A percentile compares a stretch with the other conserved stretches of the same genome.
Conservation (phyloP, 768 basidiomycete species). For the Boletus subparvulus region DNA sequence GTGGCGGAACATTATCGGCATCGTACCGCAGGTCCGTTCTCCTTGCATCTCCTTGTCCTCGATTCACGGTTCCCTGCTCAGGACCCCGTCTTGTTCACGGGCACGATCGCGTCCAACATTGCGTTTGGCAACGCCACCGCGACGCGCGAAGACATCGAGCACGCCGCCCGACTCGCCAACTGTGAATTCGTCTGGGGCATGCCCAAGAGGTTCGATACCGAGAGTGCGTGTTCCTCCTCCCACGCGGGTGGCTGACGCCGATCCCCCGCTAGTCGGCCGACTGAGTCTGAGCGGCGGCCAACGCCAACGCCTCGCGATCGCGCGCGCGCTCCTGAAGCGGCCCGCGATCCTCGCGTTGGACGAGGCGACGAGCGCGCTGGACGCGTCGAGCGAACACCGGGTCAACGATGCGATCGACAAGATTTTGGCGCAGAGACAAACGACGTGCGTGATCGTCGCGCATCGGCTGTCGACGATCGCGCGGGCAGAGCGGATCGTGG, state of each 20-base stretch:
- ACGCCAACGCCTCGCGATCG: conserved; percentile 78
- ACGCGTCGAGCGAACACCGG: conserved; percentile 84
- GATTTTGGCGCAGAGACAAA: conserved; percentile 74
- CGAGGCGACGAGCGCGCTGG: conserved; percentile 86
- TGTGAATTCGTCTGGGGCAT: conserved; percentile 96
- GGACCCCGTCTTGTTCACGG: conserved; percentile 88
- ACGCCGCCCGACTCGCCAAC: conserved; percentile 87
- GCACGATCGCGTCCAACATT: conserved; percentile 94
- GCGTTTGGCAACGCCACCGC: conserved; percentile 79
- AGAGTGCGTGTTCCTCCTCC: conserved; percentile 41
- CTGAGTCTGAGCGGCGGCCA: conserved; percentile 59
- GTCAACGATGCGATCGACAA: conserved; percentile 88
- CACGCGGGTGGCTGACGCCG: too few relatives aligned
- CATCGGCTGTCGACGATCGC: conserved; percentile 90
- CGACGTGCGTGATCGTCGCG: conserved; percentile 87
- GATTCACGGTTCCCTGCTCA: background rate
- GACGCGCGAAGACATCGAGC: conserved; percentile 80
- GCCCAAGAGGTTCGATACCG: conserved; percentile 91
- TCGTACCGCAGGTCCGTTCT: conserved; percentile 76
- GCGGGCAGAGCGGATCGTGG: conserved; percentile 84
- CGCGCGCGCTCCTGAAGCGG: conserved; percentile 84
- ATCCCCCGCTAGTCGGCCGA: conserved; percentile 21
- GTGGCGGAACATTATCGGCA: conserved; percentile 86
- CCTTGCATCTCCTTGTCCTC: too few relatives aligned
- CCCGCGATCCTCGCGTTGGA: conserved; percentile 87